phyloP scores from a whole-genome alignment of 2,329 filamentous ascomycete species.

The Ceratocystis colombiana region DNA sequence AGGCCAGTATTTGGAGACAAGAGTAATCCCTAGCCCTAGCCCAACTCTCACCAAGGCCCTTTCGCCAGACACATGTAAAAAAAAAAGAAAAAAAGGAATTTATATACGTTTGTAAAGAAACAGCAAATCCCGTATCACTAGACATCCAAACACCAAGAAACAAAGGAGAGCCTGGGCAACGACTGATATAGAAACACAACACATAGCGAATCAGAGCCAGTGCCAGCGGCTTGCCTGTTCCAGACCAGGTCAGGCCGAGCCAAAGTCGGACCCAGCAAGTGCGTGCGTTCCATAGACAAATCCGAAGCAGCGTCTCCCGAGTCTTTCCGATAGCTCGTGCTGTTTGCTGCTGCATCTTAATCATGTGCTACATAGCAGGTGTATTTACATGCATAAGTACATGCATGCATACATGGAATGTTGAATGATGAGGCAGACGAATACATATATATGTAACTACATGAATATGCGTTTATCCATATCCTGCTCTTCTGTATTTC shows the following conservation, averaged over 20 bases:
- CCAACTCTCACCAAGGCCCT: not conserved
- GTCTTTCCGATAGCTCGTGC: conserved; percentile 17
- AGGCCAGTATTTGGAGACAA: not conserved
- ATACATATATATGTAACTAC: not conserved
- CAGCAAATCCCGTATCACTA: too few relatives aligned
- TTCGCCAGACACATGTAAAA: conserved; percentile 1
- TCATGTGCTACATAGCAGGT: not conserved
- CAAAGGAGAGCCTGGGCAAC: not conserved
- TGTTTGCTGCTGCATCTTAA: conserved; percentile 14
- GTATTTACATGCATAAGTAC: conserved; percentile 3
- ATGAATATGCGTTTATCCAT: not conserved
- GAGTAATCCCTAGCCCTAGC: not conserved
- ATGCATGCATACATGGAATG: not conserved
- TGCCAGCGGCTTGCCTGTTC: not conserved
- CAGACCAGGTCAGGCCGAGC: not conserved
- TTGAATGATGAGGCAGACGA: too few relatives aligned
- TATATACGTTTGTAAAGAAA: too few relatives aligned
- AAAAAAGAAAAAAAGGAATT: not conserved
- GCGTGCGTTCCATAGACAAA: not conserved
- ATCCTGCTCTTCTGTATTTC: not conserved
- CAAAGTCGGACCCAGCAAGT: conserved; percentile 4
- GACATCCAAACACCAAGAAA: not conserved
- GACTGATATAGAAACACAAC: conserved; percentile 9
- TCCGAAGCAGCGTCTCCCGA: conserved; percentile 9
- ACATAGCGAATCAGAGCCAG: not conserved